Evolutionary conservation across 306 rosid genomes (phyloP).

Genomic region (Quercus engelmannii): DNA sequence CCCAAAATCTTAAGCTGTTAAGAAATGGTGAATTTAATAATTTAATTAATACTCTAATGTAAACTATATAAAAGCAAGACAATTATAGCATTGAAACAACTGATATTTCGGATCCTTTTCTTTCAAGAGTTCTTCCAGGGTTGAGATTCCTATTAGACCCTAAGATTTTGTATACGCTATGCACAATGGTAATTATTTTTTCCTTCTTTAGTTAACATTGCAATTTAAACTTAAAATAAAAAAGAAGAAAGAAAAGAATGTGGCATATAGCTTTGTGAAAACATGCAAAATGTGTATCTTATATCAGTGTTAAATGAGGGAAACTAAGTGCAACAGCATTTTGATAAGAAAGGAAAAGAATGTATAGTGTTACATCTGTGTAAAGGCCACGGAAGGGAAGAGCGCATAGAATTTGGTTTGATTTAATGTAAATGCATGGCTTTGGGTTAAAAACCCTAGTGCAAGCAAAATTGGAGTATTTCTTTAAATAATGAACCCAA

Average conservation of each 20-base stretch:
- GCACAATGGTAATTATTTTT: not conserved
- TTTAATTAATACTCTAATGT: not conserved
- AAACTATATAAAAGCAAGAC: constrained; percentile 4
- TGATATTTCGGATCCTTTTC: not conserved
- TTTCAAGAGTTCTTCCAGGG: not conserved
- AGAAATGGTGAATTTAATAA: too few relatives aligned
- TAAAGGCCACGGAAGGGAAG: not conserved
- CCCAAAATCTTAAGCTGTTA: too few relatives aligned
- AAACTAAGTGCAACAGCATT: too few relatives aligned
- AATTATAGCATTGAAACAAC: not conserved
- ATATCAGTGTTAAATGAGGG: not conserved
- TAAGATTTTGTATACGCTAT: too few relatives aligned
- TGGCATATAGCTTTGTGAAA: not conserved
- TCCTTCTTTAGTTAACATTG: not conserved
- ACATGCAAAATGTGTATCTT: not conserved
- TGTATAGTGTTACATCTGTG: not conserved
- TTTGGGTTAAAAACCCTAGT: not conserved
- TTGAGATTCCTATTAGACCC: too few relatives aligned
- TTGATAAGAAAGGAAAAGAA: not conserved
- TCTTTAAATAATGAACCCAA: not conserved
- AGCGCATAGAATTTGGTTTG: not conserved
- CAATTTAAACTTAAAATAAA: not conserved
- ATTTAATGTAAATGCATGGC: not conserved
- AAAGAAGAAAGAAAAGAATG: not conserved
- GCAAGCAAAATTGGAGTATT: not conserved